Base-by-base conservation (phyloP, 1,284 basidiomycete genomes). In the Mycena citricolor region DNA sequence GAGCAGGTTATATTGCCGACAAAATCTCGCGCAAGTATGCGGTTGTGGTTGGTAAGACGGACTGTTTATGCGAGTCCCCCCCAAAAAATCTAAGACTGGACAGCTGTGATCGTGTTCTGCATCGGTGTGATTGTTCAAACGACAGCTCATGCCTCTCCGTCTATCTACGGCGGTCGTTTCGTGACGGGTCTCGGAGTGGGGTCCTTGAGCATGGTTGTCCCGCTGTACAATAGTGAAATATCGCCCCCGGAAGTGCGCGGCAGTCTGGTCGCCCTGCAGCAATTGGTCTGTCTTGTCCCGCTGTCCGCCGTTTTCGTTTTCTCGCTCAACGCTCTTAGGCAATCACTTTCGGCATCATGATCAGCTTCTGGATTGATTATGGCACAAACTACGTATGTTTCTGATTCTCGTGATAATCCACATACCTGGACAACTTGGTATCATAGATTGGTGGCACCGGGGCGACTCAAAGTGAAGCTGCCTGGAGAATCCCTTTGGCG, bases 191-290 rank as follows among this genome's bases (percentile, higher is more conserved):
- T 87, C 34, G 86, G 85, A 46, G 81, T 90, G 31, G 86, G 86
- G 37, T 83, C 84, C 3, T 68, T 88, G 30, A 84, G 81, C 56
- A 85, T 86, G 79, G 73, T 73, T 21, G 83, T 89, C 10, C 32
- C 32, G 10, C 16, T 33, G 32, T 90, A 88, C 73, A 90, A 91
- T 66, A 79, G 58, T 29, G 66, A 67, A 62, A 75, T 90, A 32
- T 83, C 86, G 1, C 86, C 88, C 16, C 85, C 88, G 2, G 88
- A 90, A 64, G 85, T 92, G 17, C 79, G 89, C 53, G 89, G 89
- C 7, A 84, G 83, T 56, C 70, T 91, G 26, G 87, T 91, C 32
- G 86, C 86, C 3, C 74, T 92, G 11, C 88, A 91, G 60, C 89
- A 91, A 58, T 70, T 90, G 10, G 81, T 84, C 4, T 17, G 25